Percentiles rank a stretch among this genome's conserved stretches.
These are phyloP conservation scores for Funneliformis mosseae DNA, from an alignment of 192 early-diverging fungal species.

Conservation along the genomic window DNA sequence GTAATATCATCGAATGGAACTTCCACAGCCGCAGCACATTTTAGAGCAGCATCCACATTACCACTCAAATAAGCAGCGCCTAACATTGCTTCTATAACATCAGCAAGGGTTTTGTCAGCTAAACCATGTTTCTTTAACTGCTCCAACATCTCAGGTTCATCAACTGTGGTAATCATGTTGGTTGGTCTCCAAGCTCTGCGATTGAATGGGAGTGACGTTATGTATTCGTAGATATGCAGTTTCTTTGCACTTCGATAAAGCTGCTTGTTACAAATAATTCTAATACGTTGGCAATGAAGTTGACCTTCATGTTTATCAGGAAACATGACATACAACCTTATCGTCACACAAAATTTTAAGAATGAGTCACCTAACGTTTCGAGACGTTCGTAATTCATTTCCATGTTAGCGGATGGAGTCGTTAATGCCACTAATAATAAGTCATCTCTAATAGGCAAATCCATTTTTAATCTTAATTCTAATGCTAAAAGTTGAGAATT, in stretches of 20 bases:
- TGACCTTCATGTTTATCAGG: constrained; percentile 80
- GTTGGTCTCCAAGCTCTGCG: constrained; percentile 58
- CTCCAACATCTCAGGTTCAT: constrained; percentile 31
- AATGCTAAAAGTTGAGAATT: constrained; percentile 57
- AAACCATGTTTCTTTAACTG: constrained; percentile 48
- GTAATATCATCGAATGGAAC: constrained; percentile 59
- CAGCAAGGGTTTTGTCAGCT: constrained; percentile 86
- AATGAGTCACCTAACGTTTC: constrained; percentile 91
- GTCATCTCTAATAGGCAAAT: constrained; percentile 45
- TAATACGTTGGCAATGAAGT: constrained; percentile 69
- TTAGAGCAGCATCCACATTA: constrained; percentile 54
- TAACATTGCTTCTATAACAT: constrained; percentile 81
- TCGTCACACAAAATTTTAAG: constrained; percentile 74
- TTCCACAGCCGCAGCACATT: constrained; percentile 56
- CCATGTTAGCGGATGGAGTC: constrained; percentile 64
- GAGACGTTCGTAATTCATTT: constrained; percentile 82
- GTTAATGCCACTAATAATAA: constrained; percentile 72
- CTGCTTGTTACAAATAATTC: constrained; percentile 75
- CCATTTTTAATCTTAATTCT: constrained; percentile 47
- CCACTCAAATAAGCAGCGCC: constrained; percentile 73
- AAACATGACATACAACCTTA: constrained; percentile 75
- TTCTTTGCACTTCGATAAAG: constrained; percentile 61
- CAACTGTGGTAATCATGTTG: constrained; percentile 44
- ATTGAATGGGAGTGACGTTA: constrained; percentile 67
- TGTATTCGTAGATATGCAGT: constrained; percentile 58